Evolutionary conservation across 2,329 filamentous ascomycete species (phyloP).

Genomic region (Shiraia sp.): DNA sequence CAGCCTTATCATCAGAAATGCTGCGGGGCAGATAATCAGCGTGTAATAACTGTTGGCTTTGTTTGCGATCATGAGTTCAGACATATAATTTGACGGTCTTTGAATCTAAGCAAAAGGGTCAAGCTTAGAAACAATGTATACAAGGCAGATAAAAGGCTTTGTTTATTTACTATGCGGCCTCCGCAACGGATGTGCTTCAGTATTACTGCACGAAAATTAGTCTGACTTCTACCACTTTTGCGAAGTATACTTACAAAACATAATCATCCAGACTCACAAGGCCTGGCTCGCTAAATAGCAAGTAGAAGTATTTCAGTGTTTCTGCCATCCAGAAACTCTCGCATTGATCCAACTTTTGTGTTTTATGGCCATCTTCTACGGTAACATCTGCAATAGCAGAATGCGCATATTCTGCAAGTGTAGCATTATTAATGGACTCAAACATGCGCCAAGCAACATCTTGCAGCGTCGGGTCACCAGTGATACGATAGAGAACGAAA

Average conservation of each 20-base stretch:
- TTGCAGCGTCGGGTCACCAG: slow-evolving; percentile 73
- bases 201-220: slow-evolving; percentile 45
- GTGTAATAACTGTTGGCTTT: too few species aligned
- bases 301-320: slow-evolving; percentile 90
- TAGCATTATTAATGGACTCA: slow-evolving; percentile 67
- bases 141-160: too few species aligned
- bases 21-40: too few species aligned
- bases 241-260: slow-evolving; percentile 53
- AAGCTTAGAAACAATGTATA: too few species aligned
- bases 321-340: slow-evolving; percentile 89
- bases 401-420: slow-evolving; percentile 68
- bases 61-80: too few species aligned
- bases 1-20: too few species aligned
- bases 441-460: slow-evolving; percentile 91
- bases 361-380: slow-evolving; percentile 30
- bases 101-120: too few species aligned
- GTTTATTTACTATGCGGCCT: slow-evolving; percentile 28
- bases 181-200: slow-evolving; percentile 58
- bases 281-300: slow-evolving; percentile 74
- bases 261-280: slow-evolving; percentile 69
- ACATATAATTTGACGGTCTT: too few species aligned
- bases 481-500: slow-evolving; percentile 90
- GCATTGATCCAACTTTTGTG: slow-evolving; percentile 38
- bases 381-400: slow-evolving; percentile 71
- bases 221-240: background rate